Conservation (phyloP, 2,329 filamentous ascomycete genomes). For the Acrocalymma vagum region DNA sequence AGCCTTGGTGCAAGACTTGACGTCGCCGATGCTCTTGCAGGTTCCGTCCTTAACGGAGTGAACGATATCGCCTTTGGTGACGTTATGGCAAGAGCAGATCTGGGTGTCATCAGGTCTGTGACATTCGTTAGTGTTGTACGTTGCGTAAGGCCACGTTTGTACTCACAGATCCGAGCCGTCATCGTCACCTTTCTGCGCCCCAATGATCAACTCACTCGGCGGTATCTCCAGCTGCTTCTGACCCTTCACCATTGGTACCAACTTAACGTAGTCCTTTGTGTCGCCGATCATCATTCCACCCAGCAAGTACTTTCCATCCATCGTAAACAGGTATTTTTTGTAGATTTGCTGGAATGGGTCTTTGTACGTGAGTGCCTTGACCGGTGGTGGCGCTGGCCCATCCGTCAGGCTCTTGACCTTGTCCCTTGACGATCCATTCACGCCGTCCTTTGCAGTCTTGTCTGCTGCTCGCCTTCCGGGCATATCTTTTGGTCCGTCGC, state of each 20-base stretch:
- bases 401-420: conserved; percentile 63
- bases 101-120: conserved; percentile 78
- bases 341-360: conserved; percentile 90
- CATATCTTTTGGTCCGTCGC: conserved; percentile 80
- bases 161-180: conserved; percentile 76
- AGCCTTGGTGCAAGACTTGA: conserved; percentile 91
- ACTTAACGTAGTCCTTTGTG: conserved; percentile 87
- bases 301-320: conserved; percentile 87
- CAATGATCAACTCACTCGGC: conserved; percentile 84
- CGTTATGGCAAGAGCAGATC: conserved; percentile 93
- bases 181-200: conserved; percentile 76
- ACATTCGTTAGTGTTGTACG: conserved; percentile 19
- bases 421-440: conserved; percentile 44
- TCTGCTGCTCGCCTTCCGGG: conserved; percentile 64
- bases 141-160: not conserved
- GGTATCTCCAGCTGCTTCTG: conserved; percentile 81
- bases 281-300: conserved; percentile 99
- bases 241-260: conserved; percentile 86
- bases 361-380: conserved; percentile 87
- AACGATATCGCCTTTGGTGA: conserved; percentile 83
- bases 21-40: conserved; percentile 81
- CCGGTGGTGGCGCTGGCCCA: conserved; percentile 65
- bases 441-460: conserved; percentile 53
- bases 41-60: conserved; percentile 76
- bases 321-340: conserved; percentile 92